phyloP scores from a whole-genome alignment of 1,284 basidiomycete species.

The Moniliophthora roreri region DNA sequence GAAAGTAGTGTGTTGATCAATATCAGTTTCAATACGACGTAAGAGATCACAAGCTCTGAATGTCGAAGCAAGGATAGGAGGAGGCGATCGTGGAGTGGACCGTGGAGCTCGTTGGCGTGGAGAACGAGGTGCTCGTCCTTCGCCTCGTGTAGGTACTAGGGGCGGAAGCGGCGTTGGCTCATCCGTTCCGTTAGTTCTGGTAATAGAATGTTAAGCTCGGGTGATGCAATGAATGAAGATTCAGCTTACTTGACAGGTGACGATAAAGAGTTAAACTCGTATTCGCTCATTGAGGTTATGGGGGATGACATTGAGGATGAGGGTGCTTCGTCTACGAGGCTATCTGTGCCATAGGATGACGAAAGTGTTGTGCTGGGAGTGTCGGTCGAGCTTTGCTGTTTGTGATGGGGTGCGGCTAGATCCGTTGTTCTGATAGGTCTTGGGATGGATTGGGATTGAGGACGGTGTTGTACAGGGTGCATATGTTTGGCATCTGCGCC shows the following conservation, averaged over 20 bases:
- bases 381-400: no score
- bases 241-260: not conserved
- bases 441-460: constrained; percentile 11
- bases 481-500: constrained; percentile 38
- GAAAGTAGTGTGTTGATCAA: not conserved
- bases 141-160: not conserved
- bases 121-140: constrained; percentile 2
- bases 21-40: constrained; percentile 13
- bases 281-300: no score
- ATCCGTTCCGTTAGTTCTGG: no score
- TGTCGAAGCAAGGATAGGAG: constrained; percentile 47
- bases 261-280: not conserved
- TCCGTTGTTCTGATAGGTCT: constrained; percentile 12
- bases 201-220: not conserved
- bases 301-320: no score
- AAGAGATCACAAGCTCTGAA: constrained; percentile 49
- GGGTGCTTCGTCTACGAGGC: no score
- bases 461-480: constrained; percentile 47
- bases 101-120: constrained; percentile 3
- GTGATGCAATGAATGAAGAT: no score
- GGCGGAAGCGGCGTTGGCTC: no score
- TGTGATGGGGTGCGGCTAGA: not conserved
- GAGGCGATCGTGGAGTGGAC: constrained; percentile 22
- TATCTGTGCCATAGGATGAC: no score
- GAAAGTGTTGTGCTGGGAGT: no score